Conservation (phyloP, 495 filamentous ascomycete species). For the Sordaria brevicollis region DNA sequence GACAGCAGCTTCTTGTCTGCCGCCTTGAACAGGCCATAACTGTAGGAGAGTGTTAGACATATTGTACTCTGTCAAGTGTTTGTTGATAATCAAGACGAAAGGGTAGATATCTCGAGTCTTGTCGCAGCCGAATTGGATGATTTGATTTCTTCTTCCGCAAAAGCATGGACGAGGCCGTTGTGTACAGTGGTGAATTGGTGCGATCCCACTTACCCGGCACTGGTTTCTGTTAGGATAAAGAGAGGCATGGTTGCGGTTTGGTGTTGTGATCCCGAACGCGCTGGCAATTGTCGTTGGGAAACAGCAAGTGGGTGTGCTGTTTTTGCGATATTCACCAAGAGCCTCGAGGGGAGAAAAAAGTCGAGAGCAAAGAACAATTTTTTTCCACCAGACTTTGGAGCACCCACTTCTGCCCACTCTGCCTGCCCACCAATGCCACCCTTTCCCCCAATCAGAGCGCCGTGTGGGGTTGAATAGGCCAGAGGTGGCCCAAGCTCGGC, state of each 20-base stretch:
- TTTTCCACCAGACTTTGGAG: slow-evolving; percentile 20
- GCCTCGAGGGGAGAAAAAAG: slow-evolving; percentile 20
- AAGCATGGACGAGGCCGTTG: background rate
- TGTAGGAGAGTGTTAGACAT: slow-evolving; percentile 13
- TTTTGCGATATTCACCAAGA: slow-evolving; percentile 12
- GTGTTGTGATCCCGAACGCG: slow-evolving; percentile 11
- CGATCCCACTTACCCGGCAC: slow-evolving; percentile 54
- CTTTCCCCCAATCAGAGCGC: background rate
- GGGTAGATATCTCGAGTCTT: background rate
- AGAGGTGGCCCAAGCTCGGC: background rate
- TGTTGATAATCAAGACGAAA: background rate
- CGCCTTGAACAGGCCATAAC: slow-evolving; percentile 93
- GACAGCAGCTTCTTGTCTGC: slow-evolving; percentile 96
- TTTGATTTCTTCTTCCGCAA: background rate
- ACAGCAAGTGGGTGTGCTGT: slow-evolving; percentile 20
- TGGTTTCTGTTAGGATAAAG: slow-evolving; percentile 83
- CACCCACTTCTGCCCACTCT: background rate
- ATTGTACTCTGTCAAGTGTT: background rate
- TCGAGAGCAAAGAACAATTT: slow-evolving; percentile 21
- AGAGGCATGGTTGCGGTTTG: slow-evolving; percentile 49
- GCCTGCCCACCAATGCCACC: background rate
- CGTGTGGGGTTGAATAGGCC: background rate
- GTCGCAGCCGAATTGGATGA: background rate
- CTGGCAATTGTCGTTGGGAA: slow-evolving; percentile 18
- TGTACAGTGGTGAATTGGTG: background rate